Percentiles rank a stretch among this genome's conserved stretches.
phyloP scores from a whole-genome alignment of 805 yeast species.

The Candida succiphila region DNA sequence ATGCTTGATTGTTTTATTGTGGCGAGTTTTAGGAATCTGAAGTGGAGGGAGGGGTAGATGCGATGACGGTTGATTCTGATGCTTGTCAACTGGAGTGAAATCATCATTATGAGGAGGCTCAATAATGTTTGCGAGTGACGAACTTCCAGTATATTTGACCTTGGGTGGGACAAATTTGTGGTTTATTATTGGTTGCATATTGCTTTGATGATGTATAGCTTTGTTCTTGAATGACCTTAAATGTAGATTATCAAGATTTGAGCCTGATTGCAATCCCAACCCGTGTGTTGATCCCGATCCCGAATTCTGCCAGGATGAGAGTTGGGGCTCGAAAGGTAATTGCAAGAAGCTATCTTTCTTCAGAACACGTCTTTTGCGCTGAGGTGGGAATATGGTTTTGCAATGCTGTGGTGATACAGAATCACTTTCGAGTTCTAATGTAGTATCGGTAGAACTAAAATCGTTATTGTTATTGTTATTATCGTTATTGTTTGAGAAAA shows the following conservation, averaged over 20 bases:
- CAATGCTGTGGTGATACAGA: neutral
- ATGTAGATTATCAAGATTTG: neutral
- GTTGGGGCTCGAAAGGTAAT: conserved; percentile 1
- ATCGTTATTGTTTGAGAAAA: neutral
- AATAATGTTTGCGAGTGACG: too few species aligned
- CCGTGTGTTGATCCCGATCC: neutral
- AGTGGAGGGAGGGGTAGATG: too few species aligned
- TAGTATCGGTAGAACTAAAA: neutral
- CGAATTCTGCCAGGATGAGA: neutral
- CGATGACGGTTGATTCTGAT: too few species aligned
- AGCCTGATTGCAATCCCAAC: neutral
- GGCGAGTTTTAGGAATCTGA: too few species aligned
- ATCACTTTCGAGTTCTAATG: neutral
- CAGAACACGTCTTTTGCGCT: conserved; percentile 9
- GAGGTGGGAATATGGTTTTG: neutral
- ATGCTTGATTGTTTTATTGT: too few species aligned
- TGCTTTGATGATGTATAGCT: neutral
- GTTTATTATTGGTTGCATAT: neutral
- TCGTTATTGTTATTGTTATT: too few species aligned
- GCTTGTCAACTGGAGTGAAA: too few species aligned
- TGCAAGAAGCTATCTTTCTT: conserved; percentile 22
- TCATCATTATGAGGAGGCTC: too few species aligned
- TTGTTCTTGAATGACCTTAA: neutral
- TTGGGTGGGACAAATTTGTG: neutral
- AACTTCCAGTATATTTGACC: neutral